Base-by-base conservation (phyloP, 2,329 filamentous ascomycete genomes). In the Moelleriella libera region DNA sequence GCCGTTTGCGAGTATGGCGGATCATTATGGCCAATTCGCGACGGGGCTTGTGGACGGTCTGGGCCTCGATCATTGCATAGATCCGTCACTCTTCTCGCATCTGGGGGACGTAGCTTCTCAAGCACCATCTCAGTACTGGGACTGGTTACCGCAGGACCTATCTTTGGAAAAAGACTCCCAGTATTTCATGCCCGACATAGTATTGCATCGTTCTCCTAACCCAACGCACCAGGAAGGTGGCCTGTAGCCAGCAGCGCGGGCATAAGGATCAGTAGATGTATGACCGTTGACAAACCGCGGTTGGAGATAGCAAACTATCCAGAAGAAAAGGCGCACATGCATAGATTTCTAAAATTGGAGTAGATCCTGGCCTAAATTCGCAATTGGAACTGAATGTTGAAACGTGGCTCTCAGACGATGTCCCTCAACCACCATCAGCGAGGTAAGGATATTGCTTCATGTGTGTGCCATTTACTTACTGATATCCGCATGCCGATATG, bases 1-100 rank as follows among this genome's bases (percentile, higher is more conserved):
- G 21, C 21, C 21, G 3, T 21, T 21, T 21, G 21, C 4, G 30
- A 43, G 45, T 5, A 3, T 48, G 11, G 30, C 41, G 32, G 45
- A 21, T 12, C 46, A 46, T 6, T 4, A 14, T 2, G 31, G 10
- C 40, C 32, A 42, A 21, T 10, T 14, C 8, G 34, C 39, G 14
- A 12, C 44, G 5, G 30, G 34, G 29, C 29, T 37, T n/a, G 7
- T 42, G 14, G 48, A 48, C 5, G 6, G 10, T n/a, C 29, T 48
- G 14, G 29, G 30, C 28, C 28, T 47, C 30, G 49, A 48, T 11
- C 5, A 30, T 34, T 50, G 43, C 40, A 49, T 51, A 41, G 49
- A 47, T 46, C 49, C 49, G 6, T 47, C 43, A 5, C 45, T 49
- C 31, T 48, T 46, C 29, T 45, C 47, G 10, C 6, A n/a, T 30